A percentile compares a stretch with the other conserved stretches of the same genome.
Evolutionary conservation across 2,329 filamentous ascomycete genomes (phyloP).

Genomic region (Lomentospora prolificans): DNA sequence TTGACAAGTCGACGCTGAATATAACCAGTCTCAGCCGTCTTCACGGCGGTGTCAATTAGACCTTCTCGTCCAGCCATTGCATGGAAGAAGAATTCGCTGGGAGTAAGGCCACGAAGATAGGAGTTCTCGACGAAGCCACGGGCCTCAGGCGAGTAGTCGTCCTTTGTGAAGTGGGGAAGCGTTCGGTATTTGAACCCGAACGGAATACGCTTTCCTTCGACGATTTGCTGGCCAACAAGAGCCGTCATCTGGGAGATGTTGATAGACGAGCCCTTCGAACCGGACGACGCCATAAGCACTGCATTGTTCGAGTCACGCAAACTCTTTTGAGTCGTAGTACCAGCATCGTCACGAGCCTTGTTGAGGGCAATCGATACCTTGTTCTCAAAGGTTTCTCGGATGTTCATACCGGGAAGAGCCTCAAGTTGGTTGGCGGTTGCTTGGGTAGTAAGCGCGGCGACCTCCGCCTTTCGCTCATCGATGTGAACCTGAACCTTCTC

Average conservation of each 20-base stretch:
- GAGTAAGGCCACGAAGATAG: constrained; percentile 89
- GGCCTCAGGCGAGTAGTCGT: constrained; percentile 95
- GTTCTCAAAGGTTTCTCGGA: constrained; percentile 96
- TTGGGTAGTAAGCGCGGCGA: constrained; percentile 61
- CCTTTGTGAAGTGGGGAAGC: constrained; percentile 95
- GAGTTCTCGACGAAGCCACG: constrained; percentile 98
- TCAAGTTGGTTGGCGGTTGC: constrained; percentile 85
- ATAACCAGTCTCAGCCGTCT: constrained; percentile 98
- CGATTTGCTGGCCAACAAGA: constrained; percentile 93
- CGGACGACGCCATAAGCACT: constrained; percentile 89
- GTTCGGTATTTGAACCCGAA: constrained; percentile 99
- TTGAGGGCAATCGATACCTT: constrained; percentile 93
- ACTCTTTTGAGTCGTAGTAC: constrained; percentile 83
- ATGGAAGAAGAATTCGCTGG: constrained; percentile 98
- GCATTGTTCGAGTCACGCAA: constrained; percentile 95
- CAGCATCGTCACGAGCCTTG: constrained; percentile 90
- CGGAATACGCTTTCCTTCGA: constrained; percentile 97
- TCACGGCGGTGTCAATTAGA: constrained; percentile 98
- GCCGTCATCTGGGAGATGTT: constrained; percentile 99
- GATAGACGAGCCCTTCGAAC: constrained; percentile 97
- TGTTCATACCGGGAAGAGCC: constrained; percentile 94
- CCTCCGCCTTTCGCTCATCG: constrained; percentile 69
- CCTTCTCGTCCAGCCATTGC: constrained; percentile 99
- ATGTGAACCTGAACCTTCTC: constrained; percentile 76
- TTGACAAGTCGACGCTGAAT: constrained; percentile 98